Evolutionary conservation across 2,329 filamentous ascomycete species (phyloP), one percentile per base, ranked within the genome.

Genomic region (Aspergillus sp.): DNA sequence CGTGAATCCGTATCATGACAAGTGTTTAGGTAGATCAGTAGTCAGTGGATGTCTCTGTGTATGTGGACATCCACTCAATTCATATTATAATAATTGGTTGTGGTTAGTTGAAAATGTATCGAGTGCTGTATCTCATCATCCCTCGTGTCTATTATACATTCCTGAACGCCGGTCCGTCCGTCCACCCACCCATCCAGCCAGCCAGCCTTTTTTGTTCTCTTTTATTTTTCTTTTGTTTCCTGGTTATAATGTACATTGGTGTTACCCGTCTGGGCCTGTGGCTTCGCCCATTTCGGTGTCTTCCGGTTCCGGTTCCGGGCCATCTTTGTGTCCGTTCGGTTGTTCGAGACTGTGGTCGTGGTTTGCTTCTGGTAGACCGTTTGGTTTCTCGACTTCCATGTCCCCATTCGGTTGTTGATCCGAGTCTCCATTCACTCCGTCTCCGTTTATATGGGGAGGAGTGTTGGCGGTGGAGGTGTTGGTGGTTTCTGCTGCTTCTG

Each of bases 111-210:
- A 36, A 6, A 36, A 13, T 36, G 32, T 36, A 36, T 36, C 32
- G 5, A 36, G 32, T 36, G 4, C 32, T 36, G 32, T 45, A 45
- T 45, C 19, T 45, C 41, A 45, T 53, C 51, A 17, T 41, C 51
- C 36, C 51, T 53, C 51, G 12, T 53, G 51, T 43, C 51, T 53
- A 53, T 38, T 53, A 43, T 53, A 53, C 51, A 53, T 36, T 32
- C 50, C 50, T 13, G 25, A 53, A 53, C 51, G 51, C 51, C 48
- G 21, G 4, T 36, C 25, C 28, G 15, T 53, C 17, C 17, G 21
- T 32, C 48, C 48, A 25, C 12, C 13, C n/a, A 13, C 25, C 32
- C 32, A 17, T 30, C 28, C 25, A n/a, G 48, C 48, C 32, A 30
- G 28, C 28, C 48, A 32, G 23, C 23, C 21, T n/a, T 45, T 45